Conservation (phyloP, 805 yeast genomes). For the Candida cerambycidarum region DNA sequence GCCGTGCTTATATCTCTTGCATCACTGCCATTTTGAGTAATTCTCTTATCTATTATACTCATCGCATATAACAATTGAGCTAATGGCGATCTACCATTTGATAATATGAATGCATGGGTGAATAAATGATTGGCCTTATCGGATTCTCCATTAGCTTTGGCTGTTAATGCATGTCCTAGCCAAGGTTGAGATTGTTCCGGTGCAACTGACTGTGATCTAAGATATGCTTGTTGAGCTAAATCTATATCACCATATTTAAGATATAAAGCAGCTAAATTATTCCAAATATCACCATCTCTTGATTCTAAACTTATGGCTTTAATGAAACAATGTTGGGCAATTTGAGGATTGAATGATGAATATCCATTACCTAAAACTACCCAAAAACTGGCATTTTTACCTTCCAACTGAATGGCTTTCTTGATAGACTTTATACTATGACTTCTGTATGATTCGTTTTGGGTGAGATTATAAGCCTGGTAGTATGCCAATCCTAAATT, state of each 20-base stretch:
- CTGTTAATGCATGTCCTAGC: conserved; percentile 79
- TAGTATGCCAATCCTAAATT: conserved; percentile 72
- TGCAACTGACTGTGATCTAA: conserved; percentile 74
- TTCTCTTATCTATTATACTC: conserved; percentile 48
- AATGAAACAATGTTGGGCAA: conserved; percentile 91
- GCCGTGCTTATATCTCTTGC: conserved; percentile 56
- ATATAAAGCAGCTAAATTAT: conserved; percentile 76
- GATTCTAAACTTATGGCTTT: conserved; percentile 73
- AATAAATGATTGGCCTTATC: conserved; percentile 56
- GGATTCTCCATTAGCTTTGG: conserved; percentile 48
- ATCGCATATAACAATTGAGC: conserved; percentile 74
- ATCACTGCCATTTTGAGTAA: conserved; percentile 45
- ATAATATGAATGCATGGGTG: conserved; percentile 75
- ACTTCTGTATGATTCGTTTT: conserved; percentile 33
- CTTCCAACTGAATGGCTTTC: conserved; percentile 69
- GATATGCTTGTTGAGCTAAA: conserved; percentile 71
- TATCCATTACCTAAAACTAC: conserved; percentile 77
- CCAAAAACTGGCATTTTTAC: conserved; percentile 76
- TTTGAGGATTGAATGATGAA: conserved; percentile 59
- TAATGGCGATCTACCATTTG: conserved; percentile 69
- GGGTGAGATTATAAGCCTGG: conserved; percentile 33
- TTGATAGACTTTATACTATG: conserved; percentile 59
- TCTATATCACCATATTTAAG: conserved; percentile 64
- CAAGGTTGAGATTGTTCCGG: conserved; percentile 78
- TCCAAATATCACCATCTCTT: conserved; percentile 71